Evolutionary conservation across 371 early-diverging fungal genomes (phyloP).

Genomic region (Parasitella parasitica): DNA sequence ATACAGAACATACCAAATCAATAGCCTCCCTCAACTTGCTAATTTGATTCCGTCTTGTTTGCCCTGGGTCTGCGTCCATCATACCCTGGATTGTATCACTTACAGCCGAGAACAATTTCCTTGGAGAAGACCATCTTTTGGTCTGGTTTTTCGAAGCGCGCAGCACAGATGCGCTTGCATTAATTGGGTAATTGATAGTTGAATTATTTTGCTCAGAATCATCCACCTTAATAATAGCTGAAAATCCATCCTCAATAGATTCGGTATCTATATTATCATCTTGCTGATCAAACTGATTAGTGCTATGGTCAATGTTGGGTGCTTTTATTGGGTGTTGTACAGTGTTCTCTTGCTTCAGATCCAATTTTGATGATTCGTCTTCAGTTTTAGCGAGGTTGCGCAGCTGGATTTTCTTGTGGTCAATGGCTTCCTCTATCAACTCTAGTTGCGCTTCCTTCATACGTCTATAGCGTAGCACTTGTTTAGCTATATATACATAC

Average conservation of each 20-base stretch:
- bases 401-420: constrained; percentile 61
- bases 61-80: constrained; percentile 92
- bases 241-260: constrained; percentile 44
- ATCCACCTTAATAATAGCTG: constrained; percentile 24
- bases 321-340: neutral
- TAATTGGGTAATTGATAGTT: constrained; percentile 24
- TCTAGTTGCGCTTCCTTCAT: constrained; percentile 85
- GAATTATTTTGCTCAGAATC: neutral
- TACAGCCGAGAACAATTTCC: constrained; percentile 58
- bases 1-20: constrained; percentile 37
- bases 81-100: constrained; percentile 79
- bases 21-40: constrained; percentile 75
- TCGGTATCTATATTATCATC: constrained; percentile 33
- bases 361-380: constrained; percentile 74
- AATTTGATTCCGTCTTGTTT: constrained; percentile 82
- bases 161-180: constrained; percentile 34
- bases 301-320: neutral
- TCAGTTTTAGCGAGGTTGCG: constrained; percentile 73
- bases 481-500: constrained; percentile 72
- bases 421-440: constrained; percentile 65
- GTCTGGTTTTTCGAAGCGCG: constrained; percentile 39
- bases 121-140: constrained; percentile 48
- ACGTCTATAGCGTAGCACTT: constrained; percentile 76
- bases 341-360: constrained; percentile 9
- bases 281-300: neutral